Base-by-base conservation (phyloP, 768 basidiomycete genomes). In the Kwoniella bestiolae region DNA sequence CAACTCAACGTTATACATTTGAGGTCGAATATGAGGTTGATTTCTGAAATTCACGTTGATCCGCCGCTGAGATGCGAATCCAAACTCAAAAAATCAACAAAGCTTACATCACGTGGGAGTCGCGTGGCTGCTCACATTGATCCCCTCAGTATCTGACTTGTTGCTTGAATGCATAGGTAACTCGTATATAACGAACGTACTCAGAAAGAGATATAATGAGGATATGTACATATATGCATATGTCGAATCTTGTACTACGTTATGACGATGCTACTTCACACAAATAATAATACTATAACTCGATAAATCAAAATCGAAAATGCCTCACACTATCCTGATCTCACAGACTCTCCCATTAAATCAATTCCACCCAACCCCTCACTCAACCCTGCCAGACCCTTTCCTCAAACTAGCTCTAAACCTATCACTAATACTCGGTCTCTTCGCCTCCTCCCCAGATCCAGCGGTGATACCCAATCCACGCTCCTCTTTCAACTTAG, bases 321-420 rank as follows among this genome's bases (percentile, higher is more conserved):
- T 41, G 12, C 38, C 38, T n/a, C n/a, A n/a, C n/a, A n/a, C n/a
- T n/a, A n/a, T n/a, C n/a, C n/a, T n/a, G n/a, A n/a, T n/a, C n/a
- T n/a, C n/a, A n/a, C n/a, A n/a, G n/a, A n/a, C n/a, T n/a, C n/a
- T n/a, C n/a, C n/a, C n/a, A n/a, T 47, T 6, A 7, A n/a, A 47
- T 51, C 49, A 5, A 4, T 26, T 51, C 49, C 7, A 51, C 18
- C 32, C 31, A 18, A 8, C 34, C 3, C 38, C 5, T 35, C 23
- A 55, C 52, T 55, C 32, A 35, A 35, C 29, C n/a, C 32, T 55
- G 8, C 59, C 25, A 12, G 46, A 35, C 23, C 62, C 55, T 32
- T 57, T 66, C 32, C 65, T 66, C 25, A 66, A 41, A 60, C 58
- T 66, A 44, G 65, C 65, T 44, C 65, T 45, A 45, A 66, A 66